phyloP scores from a whole-genome alignment of 805 yeast genomes.

The Saturnispora mendoncae region DNA sequence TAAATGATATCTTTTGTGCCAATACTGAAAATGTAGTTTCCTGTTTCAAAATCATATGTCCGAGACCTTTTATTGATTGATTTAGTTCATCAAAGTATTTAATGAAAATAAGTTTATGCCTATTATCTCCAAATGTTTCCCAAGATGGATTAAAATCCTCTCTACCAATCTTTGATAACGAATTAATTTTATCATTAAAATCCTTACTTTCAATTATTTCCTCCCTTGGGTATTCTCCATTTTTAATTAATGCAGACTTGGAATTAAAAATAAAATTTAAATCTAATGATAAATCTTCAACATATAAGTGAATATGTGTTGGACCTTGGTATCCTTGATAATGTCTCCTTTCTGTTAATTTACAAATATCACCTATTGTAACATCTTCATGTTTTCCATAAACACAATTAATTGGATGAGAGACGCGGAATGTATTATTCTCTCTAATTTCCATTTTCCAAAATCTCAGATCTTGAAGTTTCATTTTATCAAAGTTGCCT shows the following conservation, averaged over 20 bases:
- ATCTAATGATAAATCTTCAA: conserved; percentile 49
- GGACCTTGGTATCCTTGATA: conserved; percentile 30
- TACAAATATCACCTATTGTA: conserved; percentile 45
- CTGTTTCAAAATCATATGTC: conserved; percentile 46
- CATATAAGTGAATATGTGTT: conserved; percentile 44
- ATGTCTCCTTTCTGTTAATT: conserved; percentile 31
- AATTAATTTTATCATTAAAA: conserved; percentile 10
- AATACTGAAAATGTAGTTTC: conserved; percentile 37
- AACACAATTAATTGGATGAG: conserved; percentile 30
- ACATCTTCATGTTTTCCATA: conserved; percentile 21
- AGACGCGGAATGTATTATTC: conserved; percentile 64
- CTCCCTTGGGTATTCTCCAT: conserved; percentile 8
- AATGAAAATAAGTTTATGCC: conserved; percentile 36
- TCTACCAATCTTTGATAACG: conserved; percentile 12
- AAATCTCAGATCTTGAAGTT: conserved; percentile 35
- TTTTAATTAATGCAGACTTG: conserved; percentile 12
- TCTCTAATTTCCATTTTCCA: conserved; percentile 61
- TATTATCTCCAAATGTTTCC: conserved; percentile 20
- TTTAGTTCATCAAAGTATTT: conserved; percentile 56
- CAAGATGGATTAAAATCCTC: conserved; percentile 14
- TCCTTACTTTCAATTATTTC: conserved; percentile 2
- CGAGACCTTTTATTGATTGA: conserved; percentile 55
- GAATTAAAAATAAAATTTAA: conserved; percentile 27
- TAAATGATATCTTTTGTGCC: conserved; percentile 31
- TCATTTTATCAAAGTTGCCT: conserved; percentile 19